A percentile compares a stretch with the other conserved stretches of the same genome.
These are phyloP conservation scores for Naematelia encephala DNA, from an alignment of 768 basidiomycete genomes.

Conservation along the genomic window DNA sequence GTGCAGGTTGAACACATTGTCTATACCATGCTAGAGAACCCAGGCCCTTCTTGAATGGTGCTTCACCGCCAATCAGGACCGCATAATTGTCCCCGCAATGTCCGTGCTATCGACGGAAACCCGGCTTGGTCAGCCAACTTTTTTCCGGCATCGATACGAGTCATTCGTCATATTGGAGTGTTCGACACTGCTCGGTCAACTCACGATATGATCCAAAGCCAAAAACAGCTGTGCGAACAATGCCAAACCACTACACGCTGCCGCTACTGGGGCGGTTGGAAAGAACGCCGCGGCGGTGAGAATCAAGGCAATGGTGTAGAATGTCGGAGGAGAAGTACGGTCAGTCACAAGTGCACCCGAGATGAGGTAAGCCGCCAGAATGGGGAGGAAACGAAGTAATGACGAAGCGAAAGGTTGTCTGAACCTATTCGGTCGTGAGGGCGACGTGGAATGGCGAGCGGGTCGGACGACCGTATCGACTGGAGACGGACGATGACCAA, in stretches of 20 bases:
- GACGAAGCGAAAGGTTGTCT: not conserved
- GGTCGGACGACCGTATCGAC: not conserved
- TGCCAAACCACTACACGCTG: not conserved
- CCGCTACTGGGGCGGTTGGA: constrained; percentile 1
- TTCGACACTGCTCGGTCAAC: constrained; percentile 2
- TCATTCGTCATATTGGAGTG: too few species aligned
- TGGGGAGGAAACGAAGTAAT: constrained; percentile 3
- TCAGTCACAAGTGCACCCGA: constrained; percentile 7
- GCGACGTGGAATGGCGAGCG: not conserved
- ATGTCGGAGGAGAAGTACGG: constrained; percentile 10
- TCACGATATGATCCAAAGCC: constrained; percentile 17
- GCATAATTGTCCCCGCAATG: constrained; percentile 11
- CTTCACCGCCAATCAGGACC: constrained; percentile 8
- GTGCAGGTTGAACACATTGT: constrained; percentile 12
- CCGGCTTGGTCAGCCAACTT: too few species aligned
- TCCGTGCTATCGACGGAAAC: too few species aligned
- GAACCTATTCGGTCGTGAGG: not conserved
- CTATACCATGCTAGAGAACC: constrained; percentile 17
- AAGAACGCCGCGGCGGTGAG: constrained; percentile 5
- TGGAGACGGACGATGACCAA: too few species aligned
- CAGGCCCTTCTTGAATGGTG: constrained; percentile 10
- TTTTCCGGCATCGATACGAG: too few species aligned
- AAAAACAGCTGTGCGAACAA: constrained; percentile 9
- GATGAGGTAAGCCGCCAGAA: constrained; percentile 13
- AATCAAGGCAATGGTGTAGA: constrained; percentile 7